Conservation (phyloP, 2,329 filamentous ascomycete species). For the Ceratocystis eucalypticola region DNA sequence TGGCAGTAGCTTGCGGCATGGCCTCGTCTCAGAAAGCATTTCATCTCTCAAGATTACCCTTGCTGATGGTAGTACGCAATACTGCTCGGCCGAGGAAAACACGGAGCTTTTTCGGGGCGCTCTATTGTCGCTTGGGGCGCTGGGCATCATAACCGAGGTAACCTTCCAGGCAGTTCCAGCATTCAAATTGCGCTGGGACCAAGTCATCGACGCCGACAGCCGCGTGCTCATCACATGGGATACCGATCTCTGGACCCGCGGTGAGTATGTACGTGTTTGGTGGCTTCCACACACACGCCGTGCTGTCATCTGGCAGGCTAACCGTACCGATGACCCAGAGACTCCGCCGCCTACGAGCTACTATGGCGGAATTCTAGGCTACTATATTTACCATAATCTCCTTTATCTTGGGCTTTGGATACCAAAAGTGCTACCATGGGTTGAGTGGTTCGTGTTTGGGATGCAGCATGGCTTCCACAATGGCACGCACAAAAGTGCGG, state of each 20-base stretch:
- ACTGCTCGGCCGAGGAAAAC: conserved; percentile 56
- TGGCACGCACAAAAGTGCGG: conserved; percentile 52
- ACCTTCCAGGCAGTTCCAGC: conserved; percentile 68
- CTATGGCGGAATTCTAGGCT: conserved; percentile 71
- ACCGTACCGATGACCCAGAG: conserved; percentile 53
- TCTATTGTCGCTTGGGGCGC: conserved; percentile 70
- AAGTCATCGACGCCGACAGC: conserved; percentile 58
- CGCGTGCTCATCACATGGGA: conserved; percentile 61
- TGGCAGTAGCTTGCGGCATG: conserved; percentile 72
- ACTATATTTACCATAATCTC: conserved; percentile 82
- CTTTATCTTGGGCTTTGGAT: conserved; percentile 67
- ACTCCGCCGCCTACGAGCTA: conserved; percentile 52
- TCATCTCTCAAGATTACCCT: conserved; percentile 65
- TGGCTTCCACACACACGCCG: conserved; percentile 90
- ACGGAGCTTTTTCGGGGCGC: conserved; percentile 76
- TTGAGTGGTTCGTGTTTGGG: conserved; percentile 94
- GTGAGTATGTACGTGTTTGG: conserved; percentile 89
- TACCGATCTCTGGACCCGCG: conserved; percentile 61
- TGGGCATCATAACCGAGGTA: conserved; percentile 84
- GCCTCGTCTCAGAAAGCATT: conserved; percentile 69
- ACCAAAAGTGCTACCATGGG: conserved; percentile 67
- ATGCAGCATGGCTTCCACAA: conserved; percentile 90
- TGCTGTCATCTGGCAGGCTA: conserved; percentile 80
- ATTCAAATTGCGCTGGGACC: conserved; percentile 77
- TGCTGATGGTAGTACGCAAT: conserved; percentile 59